Percentiles rank a stretch among this genome's conserved stretches.
phyloP scores from a whole-genome alignment of 768 basidiomycete species.

The Fomitopsis serialis region DNA sequence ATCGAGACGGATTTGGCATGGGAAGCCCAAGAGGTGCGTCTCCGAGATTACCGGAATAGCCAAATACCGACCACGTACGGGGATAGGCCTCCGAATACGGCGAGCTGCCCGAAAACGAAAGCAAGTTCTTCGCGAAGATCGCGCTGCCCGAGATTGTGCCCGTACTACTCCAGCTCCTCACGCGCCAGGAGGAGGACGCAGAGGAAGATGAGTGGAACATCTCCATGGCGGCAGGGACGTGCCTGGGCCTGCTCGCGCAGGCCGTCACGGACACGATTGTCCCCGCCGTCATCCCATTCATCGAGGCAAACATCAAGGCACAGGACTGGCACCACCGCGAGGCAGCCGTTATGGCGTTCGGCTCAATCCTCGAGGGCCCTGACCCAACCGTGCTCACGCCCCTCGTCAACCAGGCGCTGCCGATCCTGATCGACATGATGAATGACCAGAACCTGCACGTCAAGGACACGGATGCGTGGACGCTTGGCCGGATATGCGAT shows the following conservation, averaged over 20 bases:
- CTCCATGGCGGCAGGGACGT: conserved; percentile 94
- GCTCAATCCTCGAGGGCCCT: conserved; percentile 95
- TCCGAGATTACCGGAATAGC: background rate
- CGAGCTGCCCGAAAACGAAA: conserved; percentile 79
- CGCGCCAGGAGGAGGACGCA: conserved; percentile 92
- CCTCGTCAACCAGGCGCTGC: conserved; percentile 90
- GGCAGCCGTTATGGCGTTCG: conserved; percentile 97
- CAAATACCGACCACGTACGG: background rate
- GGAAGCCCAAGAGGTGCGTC: conserved; percentile 80
- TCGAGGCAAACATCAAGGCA: conserved; percentile 90
- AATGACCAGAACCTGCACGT: conserved; percentile 77
- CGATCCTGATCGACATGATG: conserved; percentile 95
- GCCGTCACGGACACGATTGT: conserved; percentile 91
- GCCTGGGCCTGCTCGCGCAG: conserved; percentile 81
- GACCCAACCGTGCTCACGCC: conserved; percentile 84
- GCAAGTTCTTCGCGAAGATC: conserved; percentile 88
- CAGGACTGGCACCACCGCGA: conserved; percentile 94
- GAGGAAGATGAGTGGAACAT: conserved; percentile 99
- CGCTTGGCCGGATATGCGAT: conserved; percentile 92
- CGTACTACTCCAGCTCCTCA: conserved; percentile 82
- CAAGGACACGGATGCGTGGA: conserved; percentile 98
- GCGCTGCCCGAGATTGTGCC: conserved; percentile 94
- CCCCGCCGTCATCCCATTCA: conserved; percentile 92
- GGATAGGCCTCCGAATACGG: conserved; percentile 82
- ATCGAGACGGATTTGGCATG: conserved; percentile 91